Evolutionary conservation across 164 flowering plant genomes (phyloP), one percentile per base, ranked within the genome.

Genomic region (Magnolia officinalis): DNA sequence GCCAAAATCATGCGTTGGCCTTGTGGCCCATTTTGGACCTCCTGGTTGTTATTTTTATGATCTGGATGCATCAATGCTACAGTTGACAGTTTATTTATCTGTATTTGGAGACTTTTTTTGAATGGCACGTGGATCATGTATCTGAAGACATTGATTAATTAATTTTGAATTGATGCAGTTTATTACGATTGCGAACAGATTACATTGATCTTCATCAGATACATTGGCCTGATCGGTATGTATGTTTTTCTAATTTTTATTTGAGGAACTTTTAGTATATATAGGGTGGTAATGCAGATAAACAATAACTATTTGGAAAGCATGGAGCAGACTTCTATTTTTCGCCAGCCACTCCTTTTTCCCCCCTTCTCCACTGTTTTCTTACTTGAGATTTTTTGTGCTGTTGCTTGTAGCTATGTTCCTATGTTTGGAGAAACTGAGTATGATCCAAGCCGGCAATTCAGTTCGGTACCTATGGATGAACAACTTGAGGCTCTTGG

Each of bases 351-450:
- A n/a, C 8, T 58, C 51, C 63, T 19, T 67, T 26, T 16, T 37
- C 52, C 16, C 4, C 19, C 14, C 19, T 63, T 63, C 26, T 24
- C 8, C 21, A 26, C 50, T 67, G 10, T 71, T 37, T 51, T 51
- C 20, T 45, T 63, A 37, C 45, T 66, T 80, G 37, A 74, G n/a
- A 52, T 76, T 24, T 71, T 68, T 78, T 55, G 50, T 79, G 26
- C 49, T 55, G 76, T 61, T 79, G 81, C 76, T 66, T 83, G 71
- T 77, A 93, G 96, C 59, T 91, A 90, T 80, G 88, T 90, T 71
- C 98, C 97, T n/a, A 94, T 94, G 98, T 94, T 94, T 90, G 98
- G 98, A 85, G 95, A 94, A 83, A 89, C 84, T 70, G 93, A 90
- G 63, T 94, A 91, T 84, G 90, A 92, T 81, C 90, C 89, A 49